Base-by-base conservation (phyloP, 352 stramenopile genomes). In the Phytophthora aleatoria region DNA sequence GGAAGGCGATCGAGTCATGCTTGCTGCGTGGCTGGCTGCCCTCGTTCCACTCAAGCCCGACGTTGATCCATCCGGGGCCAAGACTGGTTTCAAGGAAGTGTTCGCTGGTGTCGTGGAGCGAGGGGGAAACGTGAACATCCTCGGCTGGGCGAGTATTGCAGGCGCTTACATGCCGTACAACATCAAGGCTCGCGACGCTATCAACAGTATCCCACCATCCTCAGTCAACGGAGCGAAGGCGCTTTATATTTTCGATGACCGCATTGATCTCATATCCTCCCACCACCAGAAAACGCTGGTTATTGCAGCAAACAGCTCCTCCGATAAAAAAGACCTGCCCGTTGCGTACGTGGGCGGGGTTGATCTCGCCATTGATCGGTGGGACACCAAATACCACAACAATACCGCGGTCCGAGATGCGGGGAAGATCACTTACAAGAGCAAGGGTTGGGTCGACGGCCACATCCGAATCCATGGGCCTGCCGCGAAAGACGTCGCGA, bases 341-440 rank as follows among this genome's bases (percentile, higher is more conserved):
- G 49, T 77, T 7, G 77, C 81, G 15, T 89, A 82, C 63, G 65
- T 87, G 1, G 75, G 77, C 1, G 79, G 79, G 5, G 50, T 83
- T 8, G 79, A 91, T 47, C 61, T 86, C 45, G 75, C 64, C 27
- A 67, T 56, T 15, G 71, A 83, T 33, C 81, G 79, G 12, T 91
- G 79, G 79, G 77, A 90, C 48, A 86, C 78, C 31, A 69, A 73
- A n/a, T 59, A 63, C 12, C 81, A 90, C 54, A 70, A 90, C 65
- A 35, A 69, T 28, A 60, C 71, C 15, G 61, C 56, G 15, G 36
- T 90, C 35, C 74, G 81, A 1, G 47, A 69, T 20, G 50, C 51
- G 10, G 35, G 35, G 35, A 41, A 11, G 62, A 52, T 20, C 10
- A 74, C 81, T 31, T 64, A 73, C 7, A 63, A 51, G 50, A 24